These are phyloP conservation scores for Microglena sp. DNA, from an alignment of 139 green algal species.

Conservation along the genomic window DNA sequence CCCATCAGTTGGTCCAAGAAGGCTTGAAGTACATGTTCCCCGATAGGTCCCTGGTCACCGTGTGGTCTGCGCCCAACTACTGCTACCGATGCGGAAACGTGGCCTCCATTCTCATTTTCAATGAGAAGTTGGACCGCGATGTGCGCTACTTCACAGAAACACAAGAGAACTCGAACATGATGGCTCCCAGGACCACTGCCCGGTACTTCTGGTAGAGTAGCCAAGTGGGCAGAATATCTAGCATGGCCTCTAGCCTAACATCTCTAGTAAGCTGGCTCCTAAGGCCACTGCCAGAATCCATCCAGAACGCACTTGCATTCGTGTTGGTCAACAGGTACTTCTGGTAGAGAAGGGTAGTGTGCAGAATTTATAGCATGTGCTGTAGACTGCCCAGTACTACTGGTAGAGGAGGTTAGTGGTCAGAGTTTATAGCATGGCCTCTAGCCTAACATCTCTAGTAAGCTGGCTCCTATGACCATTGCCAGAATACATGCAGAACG, in stretches of 20 bases:
- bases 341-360: slow-evolving; percentile 25
- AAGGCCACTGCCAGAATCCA: slow-evolving; percentile 21
- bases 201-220: slow-evolving; percentile 64
- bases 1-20: slow-evolving; percentile 97
- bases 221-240: neutral
- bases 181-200: slow-evolving; percentile 44
- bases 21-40: slow-evolving; percentile 99
- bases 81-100: slow-evolving; percentile 75
- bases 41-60: slow-evolving; percentile 77
- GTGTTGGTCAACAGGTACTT: slow-evolving; percentile 42
- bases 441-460: slow-evolving; percentile 91
- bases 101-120: slow-evolving; percentile 89
- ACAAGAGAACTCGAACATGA: slow-evolving; percentile 85
- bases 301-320: slow-evolving; percentile 37
- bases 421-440: too few species aligned
- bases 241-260: neutral
- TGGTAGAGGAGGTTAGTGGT: neutral
- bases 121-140: slow-evolving; percentile 77
- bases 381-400: neutral
- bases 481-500: slow-evolving; percentile 34
- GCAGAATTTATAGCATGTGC: neutral
- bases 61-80: slow-evolving; percentile 98
- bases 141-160: slow-evolving; percentile 89
- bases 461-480: slow-evolving; percentile 53
- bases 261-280: neutral